A percentile compares a stretch with the other conserved stretches of the same genome.
These are phyloP conservation scores for Vanrija humicola DNA, from an alignment of 1,284 basidiomycete species.

Conservation along the genomic window DNA sequence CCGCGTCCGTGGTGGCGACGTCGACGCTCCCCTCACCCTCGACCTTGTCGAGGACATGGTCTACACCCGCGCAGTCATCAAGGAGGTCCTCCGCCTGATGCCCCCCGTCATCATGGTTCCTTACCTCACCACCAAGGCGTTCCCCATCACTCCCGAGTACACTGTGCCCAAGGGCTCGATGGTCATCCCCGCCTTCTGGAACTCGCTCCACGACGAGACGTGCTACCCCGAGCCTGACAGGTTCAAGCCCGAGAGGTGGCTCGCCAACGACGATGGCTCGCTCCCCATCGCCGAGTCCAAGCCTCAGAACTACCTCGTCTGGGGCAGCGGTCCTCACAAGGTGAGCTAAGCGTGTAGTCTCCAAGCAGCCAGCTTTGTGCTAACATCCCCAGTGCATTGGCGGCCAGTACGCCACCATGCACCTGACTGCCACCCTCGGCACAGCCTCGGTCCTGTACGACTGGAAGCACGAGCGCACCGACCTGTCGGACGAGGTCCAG, in stretches of 20 bases:
- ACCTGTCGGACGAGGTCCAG: constrained; percentile 75
- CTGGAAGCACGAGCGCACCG: constrained; percentile 83
- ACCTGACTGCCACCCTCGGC: constrained; percentile 80
- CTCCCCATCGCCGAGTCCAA: constrained; percentile 66
- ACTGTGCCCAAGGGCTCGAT: constrained; percentile 87
- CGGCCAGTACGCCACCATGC: constrained; percentile 86
- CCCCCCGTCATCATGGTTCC: constrained; percentile 95
- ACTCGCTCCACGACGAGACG: constrained; percentile 82
- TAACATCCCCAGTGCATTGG: constrained; percentile 65
- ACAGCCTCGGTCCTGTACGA: constrained; percentile 78
- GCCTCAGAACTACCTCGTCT: constrained; percentile 94
- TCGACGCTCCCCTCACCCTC: constrained; percentile 75
- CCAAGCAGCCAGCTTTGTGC: not conserved
- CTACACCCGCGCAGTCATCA: constrained; percentile 85
- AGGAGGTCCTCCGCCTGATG: constrained; percentile 84
- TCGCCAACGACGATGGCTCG: constrained; percentile 66
- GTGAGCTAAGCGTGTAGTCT: constrained; percentile 19
- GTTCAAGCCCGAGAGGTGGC: constrained; percentile 88
- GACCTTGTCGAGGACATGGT: constrained; percentile 90
- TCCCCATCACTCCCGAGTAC: constrained; percentile 87
- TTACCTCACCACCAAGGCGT: constrained; percentile 82
- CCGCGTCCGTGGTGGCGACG: constrained; percentile 72
- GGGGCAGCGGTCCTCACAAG: constrained; percentile 87
- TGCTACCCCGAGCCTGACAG: constrained; percentile 84
- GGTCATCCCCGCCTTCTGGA: constrained; percentile 97